phyloP scores from a whole-genome alignment of 1,284 basidiomycete species.

The Malassezia furfur region DNA sequence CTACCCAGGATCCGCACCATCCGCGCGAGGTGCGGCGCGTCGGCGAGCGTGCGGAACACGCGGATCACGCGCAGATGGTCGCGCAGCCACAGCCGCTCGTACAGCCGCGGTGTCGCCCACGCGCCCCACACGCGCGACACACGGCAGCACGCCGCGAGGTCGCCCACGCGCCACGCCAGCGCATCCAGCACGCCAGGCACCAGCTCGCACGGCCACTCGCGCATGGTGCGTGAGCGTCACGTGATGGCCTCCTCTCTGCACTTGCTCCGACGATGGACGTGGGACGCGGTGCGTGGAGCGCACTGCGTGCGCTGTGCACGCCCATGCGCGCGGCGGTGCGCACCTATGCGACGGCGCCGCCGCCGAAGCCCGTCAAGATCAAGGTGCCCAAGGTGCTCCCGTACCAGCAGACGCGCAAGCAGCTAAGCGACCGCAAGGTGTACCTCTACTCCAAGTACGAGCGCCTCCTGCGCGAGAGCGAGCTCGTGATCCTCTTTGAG shows the following conservation, averaged over 20 bases:
- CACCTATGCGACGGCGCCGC: slow-evolving; percentile 10
- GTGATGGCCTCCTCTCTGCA: slow-evolving; percentile 1
- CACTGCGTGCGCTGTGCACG: neutral
- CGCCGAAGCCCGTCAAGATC: neutral
- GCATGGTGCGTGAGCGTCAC: slow-evolving; percentile 8
- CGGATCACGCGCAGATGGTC: slow-evolving; percentile 33
- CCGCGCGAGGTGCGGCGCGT: slow-evolving; percentile 21
- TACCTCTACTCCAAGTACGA: slow-evolving; percentile 12
- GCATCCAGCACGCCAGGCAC: slow-evolving; percentile 25
- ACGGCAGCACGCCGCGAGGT: slow-evolving; percentile 30
- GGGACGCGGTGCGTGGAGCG: neutral
- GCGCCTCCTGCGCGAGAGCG: slow-evolving; percentile 12
- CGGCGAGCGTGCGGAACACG: slow-evolving; percentile 29
- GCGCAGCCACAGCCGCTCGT: slow-evolving; percentile 38
- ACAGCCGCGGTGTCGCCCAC: slow-evolving; percentile 31
- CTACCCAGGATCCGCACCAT: slow-evolving; percentile 26
- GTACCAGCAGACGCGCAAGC: slow-evolving; percentile 15
- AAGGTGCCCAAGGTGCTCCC: slow-evolving; percentile 11
- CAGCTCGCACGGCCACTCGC: slow-evolving; percentile 30
- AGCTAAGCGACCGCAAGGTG: slow-evolving; percentile 16
- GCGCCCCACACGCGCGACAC: slow-evolving; percentile 22
- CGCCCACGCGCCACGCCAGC: slow-evolving; percentile 26
- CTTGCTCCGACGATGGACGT: neutral
- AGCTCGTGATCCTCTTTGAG: slow-evolving; percentile 12
- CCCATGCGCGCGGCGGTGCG: neutral